These are phyloP conservation scores for Myxozyma kluyveri DNA, from an alignment of 805 yeast species.

Conservation along the genomic window DNA sequence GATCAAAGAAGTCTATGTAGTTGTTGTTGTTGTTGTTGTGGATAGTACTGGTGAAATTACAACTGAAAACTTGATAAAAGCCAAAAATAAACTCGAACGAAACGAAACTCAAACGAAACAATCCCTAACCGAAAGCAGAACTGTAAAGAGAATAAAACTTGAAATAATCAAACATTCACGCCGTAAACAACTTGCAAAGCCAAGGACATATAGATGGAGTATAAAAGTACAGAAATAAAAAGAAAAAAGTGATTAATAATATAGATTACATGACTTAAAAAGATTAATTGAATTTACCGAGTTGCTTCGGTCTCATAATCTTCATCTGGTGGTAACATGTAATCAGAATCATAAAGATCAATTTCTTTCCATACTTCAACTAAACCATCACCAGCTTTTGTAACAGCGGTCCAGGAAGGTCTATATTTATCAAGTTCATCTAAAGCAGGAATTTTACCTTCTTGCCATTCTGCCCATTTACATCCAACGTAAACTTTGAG, in stretches of 20 bases:
- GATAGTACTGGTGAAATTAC: no score
- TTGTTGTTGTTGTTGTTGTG: no score
- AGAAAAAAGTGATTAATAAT: neutral
- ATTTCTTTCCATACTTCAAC: constrained; percentile 56
- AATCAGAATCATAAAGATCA: constrained; percentile 38
- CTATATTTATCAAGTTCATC: constrained; percentile 67
- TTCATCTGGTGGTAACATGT: neutral
- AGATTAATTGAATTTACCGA: neutral
- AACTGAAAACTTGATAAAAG: no score
- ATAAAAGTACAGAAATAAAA: neutral
- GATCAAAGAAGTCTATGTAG: no score
- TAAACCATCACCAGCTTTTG: constrained; percentile 64
- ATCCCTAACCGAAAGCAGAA: neutral
- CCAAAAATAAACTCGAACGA: neutral
- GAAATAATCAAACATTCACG: neutral
- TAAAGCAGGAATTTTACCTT: constrained; percentile 62
- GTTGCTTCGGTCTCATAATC: neutral
- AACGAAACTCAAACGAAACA: neutral
- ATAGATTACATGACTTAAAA: neutral
- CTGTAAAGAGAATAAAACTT: neutral
- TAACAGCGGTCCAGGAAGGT: constrained; percentile 62
- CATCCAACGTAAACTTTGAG: constrained; percentile 64
- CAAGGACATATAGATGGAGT: neutral
- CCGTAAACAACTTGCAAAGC: constrained; percentile 2
- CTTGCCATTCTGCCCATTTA: constrained; percentile 73